Evolutionary conservation across 2,329 filamentous ascomycete genomes (phyloP).

Genomic region (Beauveria medogensis): DNA sequence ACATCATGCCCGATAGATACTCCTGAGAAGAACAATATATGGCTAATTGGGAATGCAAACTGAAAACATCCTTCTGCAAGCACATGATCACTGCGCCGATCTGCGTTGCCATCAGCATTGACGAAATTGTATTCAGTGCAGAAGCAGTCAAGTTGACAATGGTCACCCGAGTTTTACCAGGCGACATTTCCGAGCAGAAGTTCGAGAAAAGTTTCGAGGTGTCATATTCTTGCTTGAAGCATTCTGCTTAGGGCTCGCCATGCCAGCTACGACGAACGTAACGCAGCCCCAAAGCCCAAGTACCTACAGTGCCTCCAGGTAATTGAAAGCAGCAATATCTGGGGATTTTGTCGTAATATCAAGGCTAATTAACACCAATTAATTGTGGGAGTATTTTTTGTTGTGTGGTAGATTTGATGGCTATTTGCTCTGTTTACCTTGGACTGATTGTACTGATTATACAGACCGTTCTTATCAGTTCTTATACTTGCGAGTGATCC

Average conservation of each 20-base stretch:
- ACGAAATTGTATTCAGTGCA: conserved; percentile 16
- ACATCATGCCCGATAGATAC: neutral
- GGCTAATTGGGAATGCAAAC: neutral
- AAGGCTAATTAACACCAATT: no score
- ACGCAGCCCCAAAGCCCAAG: no score
- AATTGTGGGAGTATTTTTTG: no score
- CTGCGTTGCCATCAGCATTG: neutral
- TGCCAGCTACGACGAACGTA: conserved; percentile 6
- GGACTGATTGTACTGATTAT: no score
- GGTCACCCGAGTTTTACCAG: conserved; percentile 12
- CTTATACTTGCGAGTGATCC: no score
- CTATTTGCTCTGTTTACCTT: no score
- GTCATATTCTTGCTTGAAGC: neutral
- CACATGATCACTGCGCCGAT: neutral
- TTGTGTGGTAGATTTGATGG: no score
- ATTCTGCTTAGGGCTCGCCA: conserved; percentile 9
- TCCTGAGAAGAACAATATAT: neutral
- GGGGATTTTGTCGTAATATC: no score
- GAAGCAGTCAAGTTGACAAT: conserved; percentile 18
- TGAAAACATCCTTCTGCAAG: neutral
- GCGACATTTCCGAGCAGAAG: conserved; percentile 10
- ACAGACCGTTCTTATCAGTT: no score
- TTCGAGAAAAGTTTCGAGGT: neutral
- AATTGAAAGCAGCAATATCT: no score
- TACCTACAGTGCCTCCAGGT: no score